Evolutionary conservation across 2,329 filamentous ascomycete genomes (phyloP).

Genomic region (Periglandula ipomoeae): DNA sequence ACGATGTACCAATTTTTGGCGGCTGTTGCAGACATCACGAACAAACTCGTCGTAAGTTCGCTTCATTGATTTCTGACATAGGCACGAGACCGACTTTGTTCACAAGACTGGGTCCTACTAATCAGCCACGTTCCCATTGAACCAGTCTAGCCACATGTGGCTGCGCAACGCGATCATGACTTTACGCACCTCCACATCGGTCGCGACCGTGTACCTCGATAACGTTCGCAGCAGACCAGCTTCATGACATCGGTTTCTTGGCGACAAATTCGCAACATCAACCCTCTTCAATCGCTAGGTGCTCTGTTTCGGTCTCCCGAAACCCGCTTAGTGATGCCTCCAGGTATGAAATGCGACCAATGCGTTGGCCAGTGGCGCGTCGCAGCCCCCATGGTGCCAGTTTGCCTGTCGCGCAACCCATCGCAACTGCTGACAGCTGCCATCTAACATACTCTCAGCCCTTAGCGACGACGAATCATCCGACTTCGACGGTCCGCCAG

Average conservation of each 20-base stretch:
- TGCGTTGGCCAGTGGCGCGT: neutral
- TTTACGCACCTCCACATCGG: neutral
- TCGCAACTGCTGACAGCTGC: neutral
- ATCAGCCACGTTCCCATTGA: neutral
- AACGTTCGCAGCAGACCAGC: neutral
- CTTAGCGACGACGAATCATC: constrained; percentile 28
- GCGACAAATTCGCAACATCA: neutral
- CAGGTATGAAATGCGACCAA: constrained; percentile 1
- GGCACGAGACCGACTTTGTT: no score
- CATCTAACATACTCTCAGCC: constrained; percentile 19
- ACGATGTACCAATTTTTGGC: no score
- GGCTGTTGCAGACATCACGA: no score
- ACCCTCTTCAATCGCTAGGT: neutral
- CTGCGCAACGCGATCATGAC: neutral
- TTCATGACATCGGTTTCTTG: neutral
- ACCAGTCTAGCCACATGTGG: neutral
- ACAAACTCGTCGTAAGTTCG: no score
- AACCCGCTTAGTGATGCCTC: constrained; percentile 2
- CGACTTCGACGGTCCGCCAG: constrained; percentile 18
- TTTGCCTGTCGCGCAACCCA: neutral
- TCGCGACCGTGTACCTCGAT: neutral
- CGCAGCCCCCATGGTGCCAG: neutral
- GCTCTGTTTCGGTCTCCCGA: neutral
- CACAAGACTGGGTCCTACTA: no score
- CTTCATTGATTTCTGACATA: no score